Conservation (phyloP, 192 early-diverging fungal genomes). For the Oehlia diaphana region DNA sequence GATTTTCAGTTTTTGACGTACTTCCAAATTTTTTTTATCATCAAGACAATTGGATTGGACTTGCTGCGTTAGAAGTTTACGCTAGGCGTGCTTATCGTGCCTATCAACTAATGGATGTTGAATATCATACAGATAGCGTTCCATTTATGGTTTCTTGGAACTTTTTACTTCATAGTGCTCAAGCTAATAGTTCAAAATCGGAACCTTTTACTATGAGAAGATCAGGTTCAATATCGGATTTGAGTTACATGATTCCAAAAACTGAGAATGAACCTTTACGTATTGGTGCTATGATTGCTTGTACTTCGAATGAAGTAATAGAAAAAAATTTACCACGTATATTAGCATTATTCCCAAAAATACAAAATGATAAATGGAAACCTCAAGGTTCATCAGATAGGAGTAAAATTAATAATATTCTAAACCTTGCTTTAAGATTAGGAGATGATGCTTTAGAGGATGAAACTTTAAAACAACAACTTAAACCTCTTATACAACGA, state of each 20-base stretch:
- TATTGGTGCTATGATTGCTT: constrained; percentile 84
- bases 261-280: constrained; percentile 73
- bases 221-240: constrained; percentile 78
- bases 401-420: constrained; percentile 69
- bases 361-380: constrained; percentile 29
- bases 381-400: constrained; percentile 20
- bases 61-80: constrained; percentile 94
- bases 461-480: constrained; percentile 65
- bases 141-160: constrained; percentile 79
- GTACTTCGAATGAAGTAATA: constrained; percentile 69
- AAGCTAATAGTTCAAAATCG: constrained; percentile 38
- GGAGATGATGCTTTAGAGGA: constrained; percentile 62
- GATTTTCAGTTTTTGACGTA: constrained; percentile 95
- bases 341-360: constrained; percentile 59
- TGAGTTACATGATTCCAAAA: constrained; percentile 75
- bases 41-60: constrained; percentile 67
- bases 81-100: constrained; percentile 97
- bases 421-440: constrained; percentile 81
- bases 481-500: constrained; percentile 63
- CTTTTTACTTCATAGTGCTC: constrained; percentile 64
- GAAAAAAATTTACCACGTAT: constrained; percentile 60
- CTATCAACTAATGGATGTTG: constrained; percentile 88
- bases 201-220: constrained; percentile 55
- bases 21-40: constrained; percentile 94
- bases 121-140: constrained; percentile 62